Evolutionary conservation across 352 stramenopile genomes (phyloP).

Genomic region (Plasmopara halstedii): DNA sequence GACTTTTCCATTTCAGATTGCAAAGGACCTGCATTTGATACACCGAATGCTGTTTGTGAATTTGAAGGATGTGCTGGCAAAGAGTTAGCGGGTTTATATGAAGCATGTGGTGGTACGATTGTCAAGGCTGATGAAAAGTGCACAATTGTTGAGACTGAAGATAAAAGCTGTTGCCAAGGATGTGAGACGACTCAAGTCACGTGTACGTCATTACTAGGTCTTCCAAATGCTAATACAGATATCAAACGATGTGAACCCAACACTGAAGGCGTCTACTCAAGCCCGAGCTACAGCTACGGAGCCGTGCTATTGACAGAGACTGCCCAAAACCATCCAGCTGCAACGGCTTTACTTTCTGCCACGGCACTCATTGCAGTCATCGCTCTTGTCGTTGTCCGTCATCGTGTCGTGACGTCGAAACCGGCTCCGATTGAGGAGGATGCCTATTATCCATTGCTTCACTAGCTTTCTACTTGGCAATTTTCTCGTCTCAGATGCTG

Average conservation of each 20-base stretch:
- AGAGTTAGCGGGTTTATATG: slow-evolving; percentile 27
- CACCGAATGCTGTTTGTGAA: slow-evolving; percentile 27
- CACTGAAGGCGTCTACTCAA: slow-evolving; percentile 9
- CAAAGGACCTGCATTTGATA: slow-evolving; percentile 42
- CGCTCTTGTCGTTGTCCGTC: slow-evolving; percentile 44
- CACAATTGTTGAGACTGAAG: slow-evolving; percentile 21
- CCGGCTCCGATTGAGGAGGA: slow-evolving; percentile 26
- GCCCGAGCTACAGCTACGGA: slow-evolving; percentile 11
- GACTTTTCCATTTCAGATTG: slow-evolving; percentile 56
- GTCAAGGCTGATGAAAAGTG: slow-evolving; percentile 14
- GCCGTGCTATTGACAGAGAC: slow-evolving; percentile 19
- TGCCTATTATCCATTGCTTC: slow-evolving; percentile 54
- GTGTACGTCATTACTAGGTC: slow-evolving; percentile 37
- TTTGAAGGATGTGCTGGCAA: slow-evolving; percentile 30
- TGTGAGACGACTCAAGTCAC: slow-evolving; percentile 21
- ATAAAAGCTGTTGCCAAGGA: slow-evolving; percentile 38
- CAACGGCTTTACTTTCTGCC: slow-evolving; percentile 24
- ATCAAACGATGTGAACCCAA: slow-evolving; percentile 48
- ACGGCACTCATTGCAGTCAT: slow-evolving; percentile 42
- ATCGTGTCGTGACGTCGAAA: slow-evolving; percentile 7
- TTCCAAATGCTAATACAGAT: slow-evolving; percentile 30
- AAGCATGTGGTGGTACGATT: slow-evolving; percentile 37
- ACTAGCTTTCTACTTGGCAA: too few species aligned
- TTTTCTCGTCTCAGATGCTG: too few species aligned
- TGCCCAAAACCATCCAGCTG: slow-evolving; percentile 20